These are phyloP conservation scores for Globisporangium paddicum DNA, from an alignment of 352 stramenopile species.

Conservation along the genomic window DNA sequence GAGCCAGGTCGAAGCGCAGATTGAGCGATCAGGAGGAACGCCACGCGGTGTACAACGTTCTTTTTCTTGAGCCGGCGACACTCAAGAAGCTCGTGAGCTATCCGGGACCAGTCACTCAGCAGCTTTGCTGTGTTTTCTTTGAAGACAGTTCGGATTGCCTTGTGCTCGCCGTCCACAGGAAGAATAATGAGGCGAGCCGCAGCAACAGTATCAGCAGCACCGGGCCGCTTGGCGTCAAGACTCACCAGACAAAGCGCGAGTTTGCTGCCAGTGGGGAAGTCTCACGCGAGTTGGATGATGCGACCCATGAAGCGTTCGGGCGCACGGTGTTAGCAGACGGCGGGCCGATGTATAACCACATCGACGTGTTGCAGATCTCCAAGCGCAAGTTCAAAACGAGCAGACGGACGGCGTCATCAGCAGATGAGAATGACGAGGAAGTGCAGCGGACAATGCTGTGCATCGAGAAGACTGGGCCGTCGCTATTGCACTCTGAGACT, in stretches of 20 bases:
- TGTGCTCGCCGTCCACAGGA: conserved; percentile 29
- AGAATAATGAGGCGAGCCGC: conserved; percentile 5
- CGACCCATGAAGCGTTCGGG: neutral
- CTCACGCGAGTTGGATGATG: neutral
- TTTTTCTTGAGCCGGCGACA: conserved; percentile 60
- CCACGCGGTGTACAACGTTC: conserved; percentile 28
- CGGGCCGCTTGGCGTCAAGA: neutral
- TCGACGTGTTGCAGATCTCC: conserved; percentile 47
- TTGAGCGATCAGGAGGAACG: neutral
- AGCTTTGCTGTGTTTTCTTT: conserved; percentile 39
- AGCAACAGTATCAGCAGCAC: neutral
- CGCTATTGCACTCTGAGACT: conserved; percentile 31
- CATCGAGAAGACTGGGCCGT: conserved; percentile 36
- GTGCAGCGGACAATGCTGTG: conserved; percentile 34
- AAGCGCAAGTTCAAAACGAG: conserved; percentile 28
- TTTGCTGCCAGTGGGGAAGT: neutral
- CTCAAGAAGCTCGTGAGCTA: conserved; percentile 55
- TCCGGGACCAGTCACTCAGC: conserved; percentile 30
- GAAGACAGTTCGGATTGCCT: conserved; percentile 34
- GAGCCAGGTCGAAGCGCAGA: conserved; percentile 2
- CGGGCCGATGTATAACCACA: conserved; percentile 29
- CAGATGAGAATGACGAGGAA: neutral
- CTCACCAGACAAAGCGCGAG: neutral
- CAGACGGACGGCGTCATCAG: neutral
- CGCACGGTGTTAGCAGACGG: conserved; percentile 8